A percentile compares a stretch with the other conserved stretches of the same genome.
phyloP scores from a whole-genome alignment of 306 rosid genomes.

The Acacia crassicarpa region DNA sequence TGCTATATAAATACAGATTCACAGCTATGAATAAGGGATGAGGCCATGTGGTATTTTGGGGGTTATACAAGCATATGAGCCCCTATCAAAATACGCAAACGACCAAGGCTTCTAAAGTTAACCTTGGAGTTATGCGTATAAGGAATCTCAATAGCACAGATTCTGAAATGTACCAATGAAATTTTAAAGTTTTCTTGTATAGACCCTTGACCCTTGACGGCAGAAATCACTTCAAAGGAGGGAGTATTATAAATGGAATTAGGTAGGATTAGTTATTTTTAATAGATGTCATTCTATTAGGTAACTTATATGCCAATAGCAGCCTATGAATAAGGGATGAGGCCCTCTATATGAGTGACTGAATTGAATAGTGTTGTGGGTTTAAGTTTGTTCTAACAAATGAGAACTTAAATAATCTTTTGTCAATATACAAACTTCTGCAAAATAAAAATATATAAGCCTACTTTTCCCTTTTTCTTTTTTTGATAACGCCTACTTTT shows the following conservation, averaged over 20 bases:
- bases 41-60: neutral
- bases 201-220: neutral
- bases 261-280: neutral
- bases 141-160: neutral
- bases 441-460: neutral
- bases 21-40: no score
- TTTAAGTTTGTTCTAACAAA: neutral
- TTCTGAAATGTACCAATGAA: neutral
- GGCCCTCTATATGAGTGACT: neutral
- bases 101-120: neutral
- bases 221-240: neutral
- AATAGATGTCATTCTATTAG: neutral
- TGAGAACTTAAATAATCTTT: neutral
- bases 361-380: neutral
- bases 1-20: neutral
- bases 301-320: neutral
- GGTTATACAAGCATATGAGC: neutral
- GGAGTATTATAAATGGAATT: neutral
- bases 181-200: no score
- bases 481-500: neutral
- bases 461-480: no score
- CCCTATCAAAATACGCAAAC: neutral
- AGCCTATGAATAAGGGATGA: neutral
- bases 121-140: neutral
- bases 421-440: neutral